These are phyloP conservation scores for Pseudogymnoascus pannorum DNA, from an alignment of 2,329 filamentous ascomycete genomes.

Conservation along the genomic window DNA sequence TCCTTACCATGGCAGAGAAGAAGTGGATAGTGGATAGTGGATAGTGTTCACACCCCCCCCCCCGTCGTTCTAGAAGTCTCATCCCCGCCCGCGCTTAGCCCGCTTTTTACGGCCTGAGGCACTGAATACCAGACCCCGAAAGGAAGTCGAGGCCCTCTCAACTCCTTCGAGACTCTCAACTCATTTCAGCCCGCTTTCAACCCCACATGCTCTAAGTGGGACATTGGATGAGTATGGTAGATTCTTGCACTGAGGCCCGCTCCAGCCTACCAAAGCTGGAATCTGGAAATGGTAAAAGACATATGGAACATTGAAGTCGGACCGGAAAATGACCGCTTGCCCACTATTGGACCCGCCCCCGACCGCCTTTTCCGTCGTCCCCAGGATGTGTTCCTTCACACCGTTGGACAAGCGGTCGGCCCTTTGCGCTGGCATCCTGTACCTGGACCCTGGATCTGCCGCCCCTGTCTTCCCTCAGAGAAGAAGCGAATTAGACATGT, in stretches of 20 bases:
- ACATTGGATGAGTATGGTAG: not conserved
- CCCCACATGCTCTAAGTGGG: constrained; percentile 6
- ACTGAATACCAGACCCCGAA: not conserved
- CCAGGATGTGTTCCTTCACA: constrained; percentile 7
- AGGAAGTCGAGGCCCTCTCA: not conserved
- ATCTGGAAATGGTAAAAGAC: not conserved
- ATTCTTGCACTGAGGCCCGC: constrained; percentile 3
- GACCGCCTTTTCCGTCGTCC: constrained; percentile 3
- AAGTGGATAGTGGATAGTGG: not conserved
- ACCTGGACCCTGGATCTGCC: constrained; percentile 1
- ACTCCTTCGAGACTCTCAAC: not conserved
- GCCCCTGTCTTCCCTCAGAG: not conserved
- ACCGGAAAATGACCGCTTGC: constrained; percentile 4
- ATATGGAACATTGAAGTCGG: not conserved
- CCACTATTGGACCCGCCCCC: constrained; percentile 8
- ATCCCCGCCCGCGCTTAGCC: constrained; percentile 7
- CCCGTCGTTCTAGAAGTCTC: constrained; percentile 7
- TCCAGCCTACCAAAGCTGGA: not conserved
- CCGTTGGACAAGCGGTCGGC: not conserved
- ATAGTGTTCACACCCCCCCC: not conserved
- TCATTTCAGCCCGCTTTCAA: not conserved
- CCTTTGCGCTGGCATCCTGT: constrained; percentile 1
- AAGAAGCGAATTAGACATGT: not conserved
- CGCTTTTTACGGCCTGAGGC: not conserved
- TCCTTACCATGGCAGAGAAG: not conserved